These are phyloP conservation scores for Pyrenochaeta sp. DNA, from an alignment of 2,329 filamentous ascomycete genomes.

Conservation along the genomic window DNA sequence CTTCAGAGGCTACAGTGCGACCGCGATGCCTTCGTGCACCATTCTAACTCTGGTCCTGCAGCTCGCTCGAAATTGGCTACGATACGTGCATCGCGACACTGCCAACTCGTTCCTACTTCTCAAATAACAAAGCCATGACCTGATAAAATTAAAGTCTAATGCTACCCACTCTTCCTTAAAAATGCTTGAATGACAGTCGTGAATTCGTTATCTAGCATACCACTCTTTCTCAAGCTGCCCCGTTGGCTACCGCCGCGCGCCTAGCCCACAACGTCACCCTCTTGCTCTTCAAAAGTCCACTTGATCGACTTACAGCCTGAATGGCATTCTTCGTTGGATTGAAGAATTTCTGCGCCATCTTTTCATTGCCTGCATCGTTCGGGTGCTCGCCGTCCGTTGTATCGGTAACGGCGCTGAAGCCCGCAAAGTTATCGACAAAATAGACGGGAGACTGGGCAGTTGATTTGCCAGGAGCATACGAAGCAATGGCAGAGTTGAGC, in stretches of 20 bases:
- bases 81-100: no score
- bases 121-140: no score
- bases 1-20: not conserved
- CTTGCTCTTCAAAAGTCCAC: constrained; percentile 1
- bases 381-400: constrained; percentile 48
- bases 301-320: constrained; percentile 15
- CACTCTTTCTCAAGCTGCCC: not conserved
- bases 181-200: constrained; percentile 6
- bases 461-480: constrained; percentile 30
- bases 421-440: constrained; percentile 40
- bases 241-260: constrained; percentile 2
- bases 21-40: no score
- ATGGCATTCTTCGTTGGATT: constrained; percentile 27
- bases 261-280: constrained; percentile 9
- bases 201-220: constrained; percentile 7
- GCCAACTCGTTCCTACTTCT: no score
- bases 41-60: no score
- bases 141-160: not conserved
- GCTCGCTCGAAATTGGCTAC: no score
- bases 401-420: constrained; percentile 40
- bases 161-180: not conserved
- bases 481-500: constrained; percentile 24
- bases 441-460: constrained; percentile 32
- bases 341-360: constrained; percentile 41
- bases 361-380: constrained; percentile 39